Evolutionary conservation across 176 grass and related monocot species (phyloP).

Genomic region (Saccharum officinarum): DNA sequence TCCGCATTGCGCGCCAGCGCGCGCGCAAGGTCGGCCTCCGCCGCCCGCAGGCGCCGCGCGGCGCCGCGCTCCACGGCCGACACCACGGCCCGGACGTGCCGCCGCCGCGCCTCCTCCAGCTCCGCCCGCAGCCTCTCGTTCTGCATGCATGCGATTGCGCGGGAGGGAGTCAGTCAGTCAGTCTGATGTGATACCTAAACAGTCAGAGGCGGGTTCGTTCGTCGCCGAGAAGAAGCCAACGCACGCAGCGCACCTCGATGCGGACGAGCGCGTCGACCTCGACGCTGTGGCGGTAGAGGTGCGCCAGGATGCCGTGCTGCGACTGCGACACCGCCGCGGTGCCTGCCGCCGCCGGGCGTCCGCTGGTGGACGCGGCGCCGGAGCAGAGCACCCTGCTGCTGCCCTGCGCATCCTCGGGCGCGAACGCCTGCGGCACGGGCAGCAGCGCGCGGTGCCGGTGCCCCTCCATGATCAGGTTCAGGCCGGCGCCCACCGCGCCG

Average conservation of each 20-base stretch:
- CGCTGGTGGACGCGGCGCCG: conserved; percentile 50
- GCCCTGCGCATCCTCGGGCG: neutral
- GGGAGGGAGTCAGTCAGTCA: neutral
- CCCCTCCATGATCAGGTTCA: conserved; percentile 9
- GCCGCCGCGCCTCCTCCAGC: conserved; percentile 48
- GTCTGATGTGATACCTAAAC: neutral
- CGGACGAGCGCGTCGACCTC: conserved; percentile 73
- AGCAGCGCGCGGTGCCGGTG: neutral
- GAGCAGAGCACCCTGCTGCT: conserved; percentile 31
- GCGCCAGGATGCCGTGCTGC: conserved; percentile 33
- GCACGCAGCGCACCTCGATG: conserved; percentile 43
- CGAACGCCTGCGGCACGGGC: neutral
- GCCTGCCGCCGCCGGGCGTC: neutral
- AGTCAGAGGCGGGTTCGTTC: no score
- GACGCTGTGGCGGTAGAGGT: conserved; percentile 54
- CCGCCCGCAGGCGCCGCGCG: conserved; percentile 32
- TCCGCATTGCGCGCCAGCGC: conserved; percentile 46
- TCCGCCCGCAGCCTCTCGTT: conserved; percentile 55
- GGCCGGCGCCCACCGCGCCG: neutral
- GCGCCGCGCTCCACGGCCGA: conserved; percentile 35
- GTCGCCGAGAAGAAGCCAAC: neutral
- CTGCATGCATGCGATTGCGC: conserved; percentile 9
- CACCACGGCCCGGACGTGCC: conserved; percentile 49
- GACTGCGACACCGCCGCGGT: neutral
- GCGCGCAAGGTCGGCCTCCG: conserved; percentile 46